Base-by-base conservation (phyloP, 2,329 filamentous ascomycete genomes). In the Davidsoniella neocaledoniae region DNA sequence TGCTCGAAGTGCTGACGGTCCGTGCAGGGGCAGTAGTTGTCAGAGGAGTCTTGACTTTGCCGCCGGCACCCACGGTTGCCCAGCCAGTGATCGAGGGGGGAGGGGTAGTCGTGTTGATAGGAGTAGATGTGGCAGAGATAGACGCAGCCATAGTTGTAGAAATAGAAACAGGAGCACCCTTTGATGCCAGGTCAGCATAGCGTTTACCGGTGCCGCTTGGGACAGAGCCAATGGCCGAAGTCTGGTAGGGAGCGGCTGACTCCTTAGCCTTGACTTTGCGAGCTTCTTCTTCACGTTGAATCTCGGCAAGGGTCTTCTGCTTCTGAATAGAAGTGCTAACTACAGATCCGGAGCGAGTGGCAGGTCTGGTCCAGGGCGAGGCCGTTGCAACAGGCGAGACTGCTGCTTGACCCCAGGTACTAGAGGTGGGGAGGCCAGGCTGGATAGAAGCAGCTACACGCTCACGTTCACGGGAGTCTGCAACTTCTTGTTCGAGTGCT, bases 11-110 rank as follows among this genome's bases (percentile, higher is more conserved):
- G 55, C 71, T 75, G 4, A 61, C 59, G 12, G 71, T 61, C 19
- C 73, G 71, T 36, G 47, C 38, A 25, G 51, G 17, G 9, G 48
- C 36, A 10, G 43, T 36, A 19, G 44, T 12, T 33, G 47, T 26
- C 16, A 33, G 16, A 5, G 85, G 83, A 25, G 76, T 68, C 69
- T 94, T 96, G 46, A 84, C 76, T 68, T 95, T 98, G 12, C 91
- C 91, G 56, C 88, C 82, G 33, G 90, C 87, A 44, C 91, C 91
- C 39, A 98, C 90, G 0, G 88, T 96, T 9, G 88, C 90, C 91
- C 91, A 98, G 1, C 87, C 86, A 29, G 90, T 86, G 42, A 91
- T 90, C 40, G 96, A 87, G 0, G 88, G 96, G 10, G 88, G 90
- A 9, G 26, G 26, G 90, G 91, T 96, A 2, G 86, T 86, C 51